Percentiles rank a stretch among this genome's conserved stretches.
These are phyloP conservation scores for Schizosaccharomyces octosporus DNA, from an alignment of 805 yeast species.

Conservation along the genomic window DNA sequence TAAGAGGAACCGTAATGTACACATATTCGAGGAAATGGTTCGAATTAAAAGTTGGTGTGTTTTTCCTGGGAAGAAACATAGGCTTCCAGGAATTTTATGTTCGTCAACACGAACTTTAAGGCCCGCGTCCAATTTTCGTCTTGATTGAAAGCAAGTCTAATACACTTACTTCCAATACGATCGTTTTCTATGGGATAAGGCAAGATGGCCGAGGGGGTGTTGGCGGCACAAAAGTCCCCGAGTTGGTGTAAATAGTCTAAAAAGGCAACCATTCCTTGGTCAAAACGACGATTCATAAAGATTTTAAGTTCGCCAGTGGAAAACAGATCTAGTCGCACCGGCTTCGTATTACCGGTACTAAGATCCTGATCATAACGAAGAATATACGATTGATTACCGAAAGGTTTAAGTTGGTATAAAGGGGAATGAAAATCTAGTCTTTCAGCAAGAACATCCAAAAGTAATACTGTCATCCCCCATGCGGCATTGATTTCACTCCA, in stretches of 20 bases:
- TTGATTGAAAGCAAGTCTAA: slow-evolving; percentile 3
- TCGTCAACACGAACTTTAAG: not conserved
- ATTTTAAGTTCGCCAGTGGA: not conserved
- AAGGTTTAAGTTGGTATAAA: not conserved
- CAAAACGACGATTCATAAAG: slow-evolving; percentile 1
- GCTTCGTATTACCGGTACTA: not conserved
- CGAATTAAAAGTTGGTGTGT: not conserved
- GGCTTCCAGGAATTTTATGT: not conserved
- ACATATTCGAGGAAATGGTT: not conserved
- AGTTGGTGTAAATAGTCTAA: not conserved
- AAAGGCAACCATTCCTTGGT: slow-evolving; percentile 1
- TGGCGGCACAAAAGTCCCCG: not conserved
- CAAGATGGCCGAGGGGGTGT: not conserved
- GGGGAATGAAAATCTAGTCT: not conserved
- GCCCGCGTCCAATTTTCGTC: slow-evolving; percentile 3
- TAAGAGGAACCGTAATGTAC: not conserved
- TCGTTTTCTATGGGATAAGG: slow-evolving; percentile 1
- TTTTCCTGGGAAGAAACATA: not conserved
- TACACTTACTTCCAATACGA: slow-evolving; percentile 1
- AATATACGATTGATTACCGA: not conserved
- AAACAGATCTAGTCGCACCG: not conserved
- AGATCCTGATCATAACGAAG: not conserved
- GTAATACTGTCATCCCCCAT: not conserved
- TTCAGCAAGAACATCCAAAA: not conserved
- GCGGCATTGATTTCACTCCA: slow-evolving; percentile 3